Conservation (phyloP, 129 eudicot species). For the Chrysanthemum seticuspe region DNA sequence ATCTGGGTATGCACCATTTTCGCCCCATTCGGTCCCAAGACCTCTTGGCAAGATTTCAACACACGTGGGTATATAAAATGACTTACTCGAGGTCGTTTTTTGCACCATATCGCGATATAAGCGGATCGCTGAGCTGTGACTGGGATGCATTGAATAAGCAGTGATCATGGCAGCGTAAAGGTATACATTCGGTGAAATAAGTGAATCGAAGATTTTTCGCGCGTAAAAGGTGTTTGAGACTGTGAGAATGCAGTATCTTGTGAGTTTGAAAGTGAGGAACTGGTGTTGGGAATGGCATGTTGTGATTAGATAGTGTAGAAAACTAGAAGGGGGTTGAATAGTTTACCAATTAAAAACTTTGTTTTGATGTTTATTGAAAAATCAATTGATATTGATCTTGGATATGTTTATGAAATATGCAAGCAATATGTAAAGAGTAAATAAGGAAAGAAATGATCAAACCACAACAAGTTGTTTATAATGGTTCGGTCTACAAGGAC, state of each 20-base stretch:
- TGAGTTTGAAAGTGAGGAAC: constrained; percentile 60
- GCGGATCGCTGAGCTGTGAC: constrained; percentile 38
- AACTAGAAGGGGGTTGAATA: too few relatives aligned
- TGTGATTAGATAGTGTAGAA: constrained; percentile 28
- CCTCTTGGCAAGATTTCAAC: constrained; percentile 57
- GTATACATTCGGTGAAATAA: constrained; percentile 59
- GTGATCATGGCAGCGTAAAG: constrained; percentile 74
- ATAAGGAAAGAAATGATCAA: too few relatives aligned
- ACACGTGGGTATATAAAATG: constrained; percentile 62
- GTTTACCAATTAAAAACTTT: too few relatives aligned
- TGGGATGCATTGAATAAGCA: constrained; percentile 50
- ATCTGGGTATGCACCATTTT: constrained; percentile 70
- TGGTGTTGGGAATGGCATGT: constrained; percentile 60
- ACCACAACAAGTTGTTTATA: too few relatives aligned
- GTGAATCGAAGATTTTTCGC: constrained; percentile 56
- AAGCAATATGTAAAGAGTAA: too few relatives aligned
- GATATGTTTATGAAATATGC: too few relatives aligned
- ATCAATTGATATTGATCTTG: too few relatives aligned
- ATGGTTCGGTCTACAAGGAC: too few relatives aligned
- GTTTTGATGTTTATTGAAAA: too few relatives aligned
- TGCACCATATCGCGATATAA: constrained; percentile 56
- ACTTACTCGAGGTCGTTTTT: constrained; percentile 41
- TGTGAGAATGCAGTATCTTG: constrained; percentile 54
- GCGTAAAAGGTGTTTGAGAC: constrained; percentile 53
- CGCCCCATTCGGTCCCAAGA: constrained; percentile 43